Percentiles rank a stretch among this genome's conserved stretches.
Conservation (phyloP, 805 yeast genomes). For the Saccharomycopsis javanensis region DNA sequence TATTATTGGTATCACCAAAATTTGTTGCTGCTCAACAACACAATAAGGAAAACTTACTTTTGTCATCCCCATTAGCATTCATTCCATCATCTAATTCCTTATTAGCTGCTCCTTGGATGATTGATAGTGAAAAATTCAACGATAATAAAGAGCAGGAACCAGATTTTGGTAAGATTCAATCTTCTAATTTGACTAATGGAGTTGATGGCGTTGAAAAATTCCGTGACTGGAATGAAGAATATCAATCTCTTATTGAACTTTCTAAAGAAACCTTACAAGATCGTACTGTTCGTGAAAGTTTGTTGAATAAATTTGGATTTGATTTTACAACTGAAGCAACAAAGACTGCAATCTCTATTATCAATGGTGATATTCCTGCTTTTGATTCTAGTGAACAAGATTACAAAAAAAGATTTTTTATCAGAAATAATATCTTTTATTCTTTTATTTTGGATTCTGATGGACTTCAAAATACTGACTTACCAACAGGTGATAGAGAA, state of each 20-base stretch:
- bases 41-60: conserved; percentile 38
- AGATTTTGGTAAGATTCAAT: conserved; percentile 25
- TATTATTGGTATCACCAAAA: conserved; percentile 49
- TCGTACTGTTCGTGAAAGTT: conserved; percentile 64
- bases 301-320: conserved; percentile 57
- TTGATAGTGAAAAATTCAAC: conserved; percentile 22
- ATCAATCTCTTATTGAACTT: conserved; percentile 71
- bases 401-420: conserved; percentile 50
- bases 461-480: conserved; percentile 33
- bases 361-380: conserved; percentile 64
- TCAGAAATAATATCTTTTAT: conserved; percentile 80
- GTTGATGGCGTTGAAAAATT: conserved; percentile 46
- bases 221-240: conserved; percentile 88
- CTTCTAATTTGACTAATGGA: conserved; percentile 37
- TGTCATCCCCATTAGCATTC: conserved; percentile 43
- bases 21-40: conserved; percentile 43
- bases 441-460: conserved; percentile 64
- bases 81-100: conserved; percentile 51
- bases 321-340: conserved; percentile 73
- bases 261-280: conserved; percentile 50
- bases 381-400: conserved; percentile 69
- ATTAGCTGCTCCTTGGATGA: conserved; percentile 73
- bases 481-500: conserved; percentile 48
- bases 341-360: conserved; percentile 68
- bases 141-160: conserved; percentile 22